These are phyloP conservation scores for Kluyveromyces siamensis DNA, from an alignment of 805 yeast species.

Conservation along the genomic window DNA sequence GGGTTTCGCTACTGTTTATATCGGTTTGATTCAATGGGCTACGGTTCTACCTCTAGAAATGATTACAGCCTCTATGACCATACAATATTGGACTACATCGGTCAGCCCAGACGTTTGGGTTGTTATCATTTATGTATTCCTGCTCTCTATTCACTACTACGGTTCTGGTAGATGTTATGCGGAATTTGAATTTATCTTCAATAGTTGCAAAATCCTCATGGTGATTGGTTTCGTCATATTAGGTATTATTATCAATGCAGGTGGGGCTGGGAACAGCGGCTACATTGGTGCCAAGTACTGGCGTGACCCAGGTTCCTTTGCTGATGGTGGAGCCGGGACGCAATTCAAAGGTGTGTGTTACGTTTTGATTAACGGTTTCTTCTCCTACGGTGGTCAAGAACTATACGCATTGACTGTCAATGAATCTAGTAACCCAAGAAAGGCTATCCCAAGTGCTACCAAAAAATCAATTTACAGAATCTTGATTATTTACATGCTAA, in stretches of 20 bases:
- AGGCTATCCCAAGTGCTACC: conserved; percentile 52
- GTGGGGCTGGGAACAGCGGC: conserved; percentile 48
- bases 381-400: conserved; percentile 62
- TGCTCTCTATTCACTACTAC: conserved; percentile 42
- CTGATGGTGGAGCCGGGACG: conserved; percentile 20
- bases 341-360: conserved; percentile 58
- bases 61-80: conserved; percentile 47
- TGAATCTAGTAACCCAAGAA: conserved; percentile 52
- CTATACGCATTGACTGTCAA: conserved; percentile 58
- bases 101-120: conserved; percentile 49
- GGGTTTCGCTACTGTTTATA: conserved; percentile 69
- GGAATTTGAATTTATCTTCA: conserved; percentile 56
- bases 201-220: conserved; percentile 46
- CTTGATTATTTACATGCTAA: conserved; percentile 45
- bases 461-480: conserved; percentile 62
- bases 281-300: conserved; percentile 54
- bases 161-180: conserved; percentile 60
- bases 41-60: conserved; percentile 58
- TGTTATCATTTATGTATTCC: conserved; percentile 42
- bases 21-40: conserved; percentile 55
- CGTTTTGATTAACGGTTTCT: conserved; percentile 52
- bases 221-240: conserved; percentile 50
- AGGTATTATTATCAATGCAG: conserved; percentile 46
- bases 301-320: conserved; percentile 46
- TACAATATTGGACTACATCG: conserved; percentile 40